Evolutionary conservation across 768 basidiomycete species (phyloP), one percentile per base, ranked within the genome.

Genomic region (Pleurotus pulmonarius): DNA sequence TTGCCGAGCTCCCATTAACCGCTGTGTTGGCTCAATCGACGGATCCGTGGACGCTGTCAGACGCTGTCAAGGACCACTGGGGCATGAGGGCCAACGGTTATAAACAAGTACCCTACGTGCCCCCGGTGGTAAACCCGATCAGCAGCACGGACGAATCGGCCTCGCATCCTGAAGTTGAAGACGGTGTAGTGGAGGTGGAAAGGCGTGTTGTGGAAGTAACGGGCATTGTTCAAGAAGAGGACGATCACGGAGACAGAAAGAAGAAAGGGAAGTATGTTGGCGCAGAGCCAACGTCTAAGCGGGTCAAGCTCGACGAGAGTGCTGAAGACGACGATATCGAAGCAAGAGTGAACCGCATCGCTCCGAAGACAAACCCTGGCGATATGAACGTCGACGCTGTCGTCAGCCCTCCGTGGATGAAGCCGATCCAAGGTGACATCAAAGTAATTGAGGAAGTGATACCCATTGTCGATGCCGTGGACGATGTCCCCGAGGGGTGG

Each of bases 1-100:
- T 70, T 22, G 67, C 66, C n/a, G 82, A 87, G 61, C 73, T 86
- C 2, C 81, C 81, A 15, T 64, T 75, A 47, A 80, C 78, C 1
- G 74, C 76, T 15, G 68, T 70, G 46, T 64, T 86, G 25, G 75
- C 77, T 16, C 75, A 76, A 47, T 53, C 37, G 37, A 64, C 65
- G 8, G 60, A 82, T 43, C 82, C 83, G 0, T 83, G 83, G 56
- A 60, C 66, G 2, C 79, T 88, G 59, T 79, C 77, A 61, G 61
- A 65, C 26, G 83, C 75, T 0, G 85, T 80, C 61, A 69, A 70
- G 12, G 70, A 67, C 1, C 74, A 75, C 38, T 88, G 81, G 70
- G 86, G 80, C 13, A 64, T 64, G 29, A 75, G 76, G 58, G 70
- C 75, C 3, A 74, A 77, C 7, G 70, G 73, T 0, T 78, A 75